Percentiles rank a stretch among this genome's conserved stretches.
Conservation (phyloP, 2,329 filamentous ascomycete species). For the Paracorniculantispora psalliotae region DNA sequence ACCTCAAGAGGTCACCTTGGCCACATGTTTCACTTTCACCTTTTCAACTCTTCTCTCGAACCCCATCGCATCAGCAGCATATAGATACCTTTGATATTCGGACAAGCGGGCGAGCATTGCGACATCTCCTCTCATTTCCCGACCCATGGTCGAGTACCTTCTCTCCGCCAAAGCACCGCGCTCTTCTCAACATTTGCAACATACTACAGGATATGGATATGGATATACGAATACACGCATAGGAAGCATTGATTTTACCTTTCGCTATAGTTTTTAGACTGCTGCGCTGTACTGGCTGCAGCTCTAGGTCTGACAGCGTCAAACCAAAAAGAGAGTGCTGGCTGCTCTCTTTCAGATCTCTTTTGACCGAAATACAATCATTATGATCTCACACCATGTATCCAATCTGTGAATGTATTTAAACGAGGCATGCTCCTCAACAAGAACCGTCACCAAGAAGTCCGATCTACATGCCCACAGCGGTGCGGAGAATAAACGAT, state of each 20-base stretch:
- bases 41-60: too few relatives aligned
- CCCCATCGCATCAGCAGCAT: background rate
- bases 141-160: background rate
- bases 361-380: background rate
- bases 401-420: background rate
- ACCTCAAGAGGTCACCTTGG: too few relatives aligned
- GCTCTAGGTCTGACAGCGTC: background rate
- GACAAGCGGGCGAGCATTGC: background rate
- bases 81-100: background rate
- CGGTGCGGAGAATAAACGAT: background rate
- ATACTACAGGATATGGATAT: background rate
- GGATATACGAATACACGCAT: background rate
- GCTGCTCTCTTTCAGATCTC: background rate
- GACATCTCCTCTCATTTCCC: background rate
- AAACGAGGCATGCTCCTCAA: too few relatives aligned
- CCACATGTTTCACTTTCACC: background rate
- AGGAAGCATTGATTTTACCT: background rate
- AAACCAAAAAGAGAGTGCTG: background rate
- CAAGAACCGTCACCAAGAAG: too few relatives aligned
- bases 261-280: background rate
- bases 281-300: background rate
- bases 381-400: background rate
- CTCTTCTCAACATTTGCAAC: background rate
- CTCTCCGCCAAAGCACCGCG: background rate
- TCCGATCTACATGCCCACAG: too few relatives aligned